Evolutionary conservation across 2,329 filamentous ascomycete species (phyloP), one percentile per base, ranked within the genome.

Genomic region (Neonectria neomacrospora): DNA sequence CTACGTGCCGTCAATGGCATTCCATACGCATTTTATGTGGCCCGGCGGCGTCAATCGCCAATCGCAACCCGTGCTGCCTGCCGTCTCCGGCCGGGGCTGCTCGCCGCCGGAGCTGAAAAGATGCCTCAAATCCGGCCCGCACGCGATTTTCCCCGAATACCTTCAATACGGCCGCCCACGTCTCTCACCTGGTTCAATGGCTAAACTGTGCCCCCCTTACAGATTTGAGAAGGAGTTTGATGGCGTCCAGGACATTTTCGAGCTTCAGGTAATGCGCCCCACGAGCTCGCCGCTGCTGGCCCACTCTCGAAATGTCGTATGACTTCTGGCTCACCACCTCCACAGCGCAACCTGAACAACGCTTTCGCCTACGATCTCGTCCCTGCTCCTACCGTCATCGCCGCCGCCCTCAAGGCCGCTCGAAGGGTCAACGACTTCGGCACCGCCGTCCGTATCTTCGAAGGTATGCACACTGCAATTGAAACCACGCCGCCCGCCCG

Each of bases 151-250:
- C 57, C 66, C 71, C 67, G 67, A 73, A 67, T 69, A 69, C 37
- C 68, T 66, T 71, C 71, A 71, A 70, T 70, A 67, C 65, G 54
- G 60, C 66, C 58, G 66, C 68, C 54, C 63, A 64, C 60, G 64
- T 18, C 44, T 54, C 64, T 45, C 54, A 44, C 16, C 44, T 37
- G 52, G 66, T 42, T 65, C 74, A 75, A 76, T 76, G 68, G 72
- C 75, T 75, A 66, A 76, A 67, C 47, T 47, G 54, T 54, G 56
- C 58, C 55, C 57, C 57, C 59, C 53, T 39, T 57, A 77, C 80
- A 99, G 96, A 85, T 99, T 97, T 79, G 96, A 99, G 89, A 97
- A 97, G 89, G 96, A 99, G 85, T 99, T 99, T 79, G 95, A 99
- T 69, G 83, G 84, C 78, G 96, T 99, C 72, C 93, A 98, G 84